phyloP scores from a whole-genome alignment of 805 yeast species.

The Ogataea philodendri region DNA sequence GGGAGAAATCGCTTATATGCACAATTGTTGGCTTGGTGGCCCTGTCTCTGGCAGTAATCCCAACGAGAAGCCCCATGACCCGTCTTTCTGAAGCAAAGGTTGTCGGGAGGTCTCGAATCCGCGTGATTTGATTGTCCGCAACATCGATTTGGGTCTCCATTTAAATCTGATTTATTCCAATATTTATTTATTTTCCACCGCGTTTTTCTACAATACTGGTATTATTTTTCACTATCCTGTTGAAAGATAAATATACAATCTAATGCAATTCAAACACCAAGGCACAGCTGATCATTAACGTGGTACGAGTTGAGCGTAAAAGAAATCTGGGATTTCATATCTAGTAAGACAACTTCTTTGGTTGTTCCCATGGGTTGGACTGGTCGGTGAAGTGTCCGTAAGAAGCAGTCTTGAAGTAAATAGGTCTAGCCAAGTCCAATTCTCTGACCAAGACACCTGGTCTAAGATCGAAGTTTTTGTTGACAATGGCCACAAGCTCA shows the following conservation, averaged over 20 bases:
- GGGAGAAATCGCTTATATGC: slow-evolving; percentile 27
- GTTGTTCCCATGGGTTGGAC: slow-evolving; percentile 98
- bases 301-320: slow-evolving; percentile 35
- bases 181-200: slow-evolving; percentile 1
- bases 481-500: slow-evolving; percentile 87
- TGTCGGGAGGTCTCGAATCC: slow-evolving; percentile 10
- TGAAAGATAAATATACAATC: slow-evolving; percentile 26
- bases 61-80: slow-evolving; percentile 22
- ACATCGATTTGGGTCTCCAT: too few relatives aligned
- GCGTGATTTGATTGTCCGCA: too few relatives aligned
- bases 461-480: slow-evolving; percentile 95
- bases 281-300: slow-evolving; percentile 14
- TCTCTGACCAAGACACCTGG: slow-evolving; percentile 98
- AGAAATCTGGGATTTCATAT: slow-evolving; percentile 6
- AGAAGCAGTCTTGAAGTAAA: slow-evolving; percentile 97
- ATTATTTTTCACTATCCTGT: slow-evolving; percentile 23
- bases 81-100: slow-evolving; percentile 10
- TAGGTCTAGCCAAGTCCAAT: slow-evolving; percentile 97
- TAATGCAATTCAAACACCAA: slow-evolving; percentile 19
- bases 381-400: slow-evolving; percentile 99
- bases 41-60: slow-evolving; percentile 17
- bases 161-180: too few relatives aligned
- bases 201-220: too few relatives aligned
- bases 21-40: slow-evolving; percentile 17
- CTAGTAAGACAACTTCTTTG: slow-evolving; percentile 71